phyloP scores from a whole-genome alignment of 1,139 yeast species.

The Candida mesenterica region DNA sequence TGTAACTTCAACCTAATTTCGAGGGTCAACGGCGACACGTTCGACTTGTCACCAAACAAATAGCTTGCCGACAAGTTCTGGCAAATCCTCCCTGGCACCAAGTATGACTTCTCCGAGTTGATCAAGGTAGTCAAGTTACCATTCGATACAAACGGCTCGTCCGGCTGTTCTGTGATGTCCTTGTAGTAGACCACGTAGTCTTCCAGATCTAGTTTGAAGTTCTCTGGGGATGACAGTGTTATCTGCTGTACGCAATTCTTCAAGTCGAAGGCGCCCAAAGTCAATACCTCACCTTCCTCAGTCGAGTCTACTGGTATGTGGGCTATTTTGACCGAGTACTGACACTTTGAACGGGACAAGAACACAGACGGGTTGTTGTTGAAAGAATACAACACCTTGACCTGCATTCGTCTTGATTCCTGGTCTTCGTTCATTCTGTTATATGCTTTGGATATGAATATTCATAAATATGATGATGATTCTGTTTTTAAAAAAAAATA shows the following conservation, averaged over 20 bases:
- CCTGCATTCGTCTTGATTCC: constrained; percentile 43
- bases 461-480: neutral
- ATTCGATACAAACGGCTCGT: constrained; percentile 74
- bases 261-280: constrained; percentile 58
- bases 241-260: constrained; percentile 52
- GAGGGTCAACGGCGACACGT: constrained; percentile 52
- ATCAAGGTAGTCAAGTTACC: constrained; percentile 56
- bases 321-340: constrained; percentile 47
- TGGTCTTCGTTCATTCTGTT: constrained; percentile 16
- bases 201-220: constrained; percentile 43
- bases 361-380: constrained; percentile 58
- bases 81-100: constrained; percentile 71
- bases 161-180: constrained; percentile 68
- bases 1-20: constrained; percentile 64
- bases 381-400: constrained; percentile 61
- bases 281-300: constrained; percentile 34
- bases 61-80: constrained; percentile 60
- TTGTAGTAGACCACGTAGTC: constrained; percentile 73
- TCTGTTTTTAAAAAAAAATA: too few species aligned
- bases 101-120: constrained; percentile 25
- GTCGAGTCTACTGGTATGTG: constrained; percentile 36
- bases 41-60: constrained; percentile 44
- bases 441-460: neutral
- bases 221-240: constrained; percentile 55
- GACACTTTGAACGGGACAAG: constrained; percentile 51